phyloP scores from a whole-genome alignment of 768 basidiomycete species.

The Amanita pseudoporphyria region DNA sequence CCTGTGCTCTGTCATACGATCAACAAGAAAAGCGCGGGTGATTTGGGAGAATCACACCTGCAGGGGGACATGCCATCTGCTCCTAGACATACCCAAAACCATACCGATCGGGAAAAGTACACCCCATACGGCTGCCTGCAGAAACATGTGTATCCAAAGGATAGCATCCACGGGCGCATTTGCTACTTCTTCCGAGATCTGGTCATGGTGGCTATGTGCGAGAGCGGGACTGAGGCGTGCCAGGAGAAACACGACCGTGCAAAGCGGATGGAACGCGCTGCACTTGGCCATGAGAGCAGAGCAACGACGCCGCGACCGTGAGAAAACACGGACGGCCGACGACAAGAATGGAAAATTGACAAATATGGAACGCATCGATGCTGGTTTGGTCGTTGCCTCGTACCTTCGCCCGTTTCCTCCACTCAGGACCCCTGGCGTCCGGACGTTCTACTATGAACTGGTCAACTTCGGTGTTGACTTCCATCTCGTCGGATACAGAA shows the following conservation, averaged over 20 bases:
- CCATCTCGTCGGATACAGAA: slow-evolving; percentile 67
- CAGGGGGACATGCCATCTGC: slow-evolving; percentile 85
- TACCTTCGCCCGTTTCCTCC: not conserved
- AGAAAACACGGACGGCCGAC: not conserved
- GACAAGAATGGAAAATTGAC: not conserved
- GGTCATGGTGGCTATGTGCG: slow-evolving; percentile 60
- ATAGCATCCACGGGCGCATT: slow-evolving; percentile 65
- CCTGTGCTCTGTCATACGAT: slow-evolving; percentile 40
- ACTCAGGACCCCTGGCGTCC: not conserved
- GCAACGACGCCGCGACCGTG: too few species aligned
- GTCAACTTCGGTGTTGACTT: slow-evolving; percentile 51
- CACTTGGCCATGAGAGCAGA: not conserved
- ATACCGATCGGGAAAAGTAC: slow-evolving; percentile 79
- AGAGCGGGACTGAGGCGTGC: slow-evolving; percentile 16
- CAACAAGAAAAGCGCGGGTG: not conserved
- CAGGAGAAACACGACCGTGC: slow-evolving; percentile 5
- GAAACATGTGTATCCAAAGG: slow-evolving; percentile 73
- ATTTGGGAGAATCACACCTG: slow-evolving; percentile 41
- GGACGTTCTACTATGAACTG: slow-evolving; percentile 36
- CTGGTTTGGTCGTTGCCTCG: not conserved
- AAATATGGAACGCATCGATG: not conserved
- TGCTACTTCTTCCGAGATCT: slow-evolving; percentile 51
- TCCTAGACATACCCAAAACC: slow-evolving; percentile 67
- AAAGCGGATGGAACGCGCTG: not conserved
- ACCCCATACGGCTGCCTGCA: slow-evolving; percentile 80